These are phyloP conservation scores for Drechmeria coniospora DNA, from an alignment of 2,329 filamentous ascomycete species.

Conservation along the genomic window DNA sequence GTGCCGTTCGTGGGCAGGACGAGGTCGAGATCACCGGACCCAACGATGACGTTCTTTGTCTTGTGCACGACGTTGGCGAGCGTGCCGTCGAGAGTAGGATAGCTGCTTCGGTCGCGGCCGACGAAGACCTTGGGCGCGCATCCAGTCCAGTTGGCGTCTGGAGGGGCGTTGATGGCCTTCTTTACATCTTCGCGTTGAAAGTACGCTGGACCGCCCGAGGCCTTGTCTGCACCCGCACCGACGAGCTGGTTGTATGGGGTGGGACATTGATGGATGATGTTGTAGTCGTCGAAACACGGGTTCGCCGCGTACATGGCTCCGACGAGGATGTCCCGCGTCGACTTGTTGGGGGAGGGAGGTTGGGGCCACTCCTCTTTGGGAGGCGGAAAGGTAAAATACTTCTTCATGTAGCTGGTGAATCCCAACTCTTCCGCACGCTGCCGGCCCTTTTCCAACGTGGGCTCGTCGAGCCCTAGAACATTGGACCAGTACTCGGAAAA, in stretches of 20 bases:
- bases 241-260: conserved; percentile 54
- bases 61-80: conserved; percentile 56
- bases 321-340: conserved; percentile 38
- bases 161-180: conserved; percentile 47
- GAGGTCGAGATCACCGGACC: conserved; percentile 57
- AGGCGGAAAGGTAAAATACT: conserved; percentile 52
- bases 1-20: conserved; percentile 54
- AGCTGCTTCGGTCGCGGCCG: conserved; percentile 23
- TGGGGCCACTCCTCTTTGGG: conserved; percentile 18
- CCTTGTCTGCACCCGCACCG: too few species aligned
- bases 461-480: conserved; percentile 36
- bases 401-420: conserved; percentile 40
- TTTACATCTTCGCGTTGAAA: conserved; percentile 58
- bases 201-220: conserved; percentile 41
- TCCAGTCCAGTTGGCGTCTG: conserved; percentile 32
- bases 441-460: conserved; percentile 14
- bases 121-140: conserved; percentile 31
- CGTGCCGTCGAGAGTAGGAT: not conserved
- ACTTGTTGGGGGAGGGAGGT: conserved; percentile 28
- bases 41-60: conserved; percentile 57
- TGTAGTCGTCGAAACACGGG: conserved; percentile 63
- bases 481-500: conserved; percentile 46
- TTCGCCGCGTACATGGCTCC: conserved; percentile 43
- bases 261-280: conserved; percentile 55
- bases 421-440: conserved; percentile 31